Percentiles rank a stretch among this genome's conserved stretches.
These are phyloP conservation scores for Aspergillus transmontanensis DNA, from an alignment of 2,329 filamentous ascomycete genomes.

Conservation along the genomic window DNA sequence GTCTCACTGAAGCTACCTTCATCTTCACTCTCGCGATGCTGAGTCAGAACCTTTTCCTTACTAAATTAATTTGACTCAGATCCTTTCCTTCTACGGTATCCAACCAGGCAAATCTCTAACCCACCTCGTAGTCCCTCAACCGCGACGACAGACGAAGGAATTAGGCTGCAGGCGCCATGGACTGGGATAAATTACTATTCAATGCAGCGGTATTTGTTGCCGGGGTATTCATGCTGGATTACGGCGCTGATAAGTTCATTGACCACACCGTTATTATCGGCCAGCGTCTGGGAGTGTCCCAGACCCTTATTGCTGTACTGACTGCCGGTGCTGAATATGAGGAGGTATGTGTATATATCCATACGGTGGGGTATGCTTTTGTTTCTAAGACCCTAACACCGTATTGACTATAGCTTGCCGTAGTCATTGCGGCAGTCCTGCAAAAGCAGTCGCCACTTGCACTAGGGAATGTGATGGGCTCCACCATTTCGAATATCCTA, in stretches of 20 bases:
- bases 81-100: no score
- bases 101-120: not conserved
- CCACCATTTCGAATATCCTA: conserved; percentile 57
- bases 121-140: not conserved
- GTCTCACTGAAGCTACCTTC: no score
- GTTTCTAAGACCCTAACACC: not conserved
- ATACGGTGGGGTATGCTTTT: not conserved
- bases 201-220: conserved; percentile 30
- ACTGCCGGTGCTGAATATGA: conserved; percentile 60
- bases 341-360: conserved; percentile 43
- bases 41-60: not conserved
- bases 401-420: conserved; percentile 43
- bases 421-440: conserved; percentile 52
- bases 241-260: conserved; percentile 56
- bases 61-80: no score
- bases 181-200: not conserved
- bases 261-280: conserved; percentile 55
- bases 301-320: conserved; percentile 54
- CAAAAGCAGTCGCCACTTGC: conserved; percentile 52
- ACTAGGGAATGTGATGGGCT: conserved; percentile 59
- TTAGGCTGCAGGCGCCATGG: not conserved
- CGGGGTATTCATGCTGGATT: conserved; percentile 54
- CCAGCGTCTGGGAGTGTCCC: conserved; percentile 47
- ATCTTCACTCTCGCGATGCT: not conserved
- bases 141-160: not conserved